A percentile compares a stretch with the other conserved stretches of the same genome.
phyloP scores from a whole-genome alignment of 352 stramenopile genomes.

The Elongisporangium senticosum region DNA sequence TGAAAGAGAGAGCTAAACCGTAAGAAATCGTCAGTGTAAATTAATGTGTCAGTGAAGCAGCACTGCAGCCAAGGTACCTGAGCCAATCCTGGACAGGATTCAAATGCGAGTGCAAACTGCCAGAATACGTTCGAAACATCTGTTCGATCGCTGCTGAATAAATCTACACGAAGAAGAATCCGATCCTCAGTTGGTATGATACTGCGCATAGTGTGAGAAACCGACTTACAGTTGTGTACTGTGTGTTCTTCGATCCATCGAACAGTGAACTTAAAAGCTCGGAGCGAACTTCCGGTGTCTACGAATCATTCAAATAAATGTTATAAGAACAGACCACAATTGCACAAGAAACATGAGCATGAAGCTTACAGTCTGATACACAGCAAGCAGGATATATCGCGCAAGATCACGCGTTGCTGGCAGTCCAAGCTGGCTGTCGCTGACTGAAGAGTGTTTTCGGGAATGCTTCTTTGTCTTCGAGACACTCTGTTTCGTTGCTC shows the following conservation, averaged over 20 bases:
- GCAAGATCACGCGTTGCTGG: slow-evolving; percentile 2
- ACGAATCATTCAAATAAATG: not conserved
- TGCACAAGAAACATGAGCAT: not conserved
- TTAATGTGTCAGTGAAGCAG: not conserved
- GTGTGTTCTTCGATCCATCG: slow-evolving; percentile 12
- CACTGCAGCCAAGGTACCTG: slow-evolving; percentile 18
- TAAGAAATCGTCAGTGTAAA: not conserved
- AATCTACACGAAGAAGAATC: slow-evolving; percentile 5
- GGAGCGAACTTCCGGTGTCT: slow-evolving; percentile 46
- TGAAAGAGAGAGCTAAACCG: slow-evolving; percentile 38
- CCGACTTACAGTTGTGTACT: slow-evolving; percentile 5
- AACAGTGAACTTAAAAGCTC: slow-evolving; percentile 53
- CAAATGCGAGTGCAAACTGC: slow-evolving; percentile 31
- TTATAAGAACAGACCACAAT: not conserved
- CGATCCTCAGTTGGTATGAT: not conserved
- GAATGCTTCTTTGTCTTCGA: not conserved
- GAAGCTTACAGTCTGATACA: slow-evolving; percentile 13
- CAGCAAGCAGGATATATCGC: slow-evolving; percentile 10
- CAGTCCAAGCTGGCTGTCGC: not conserved
- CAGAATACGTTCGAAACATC: slow-evolving; percentile 21
- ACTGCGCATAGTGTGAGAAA: not conserved
- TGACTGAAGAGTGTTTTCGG: not conserved
- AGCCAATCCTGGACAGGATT: slow-evolving; percentile 69
- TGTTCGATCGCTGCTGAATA: slow-evolving; percentile 12
- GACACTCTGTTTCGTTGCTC: not conserved